phyloP scores from a whole-genome alignment of 257 asterid genomes.

The Prunella vulgaris region DNA sequence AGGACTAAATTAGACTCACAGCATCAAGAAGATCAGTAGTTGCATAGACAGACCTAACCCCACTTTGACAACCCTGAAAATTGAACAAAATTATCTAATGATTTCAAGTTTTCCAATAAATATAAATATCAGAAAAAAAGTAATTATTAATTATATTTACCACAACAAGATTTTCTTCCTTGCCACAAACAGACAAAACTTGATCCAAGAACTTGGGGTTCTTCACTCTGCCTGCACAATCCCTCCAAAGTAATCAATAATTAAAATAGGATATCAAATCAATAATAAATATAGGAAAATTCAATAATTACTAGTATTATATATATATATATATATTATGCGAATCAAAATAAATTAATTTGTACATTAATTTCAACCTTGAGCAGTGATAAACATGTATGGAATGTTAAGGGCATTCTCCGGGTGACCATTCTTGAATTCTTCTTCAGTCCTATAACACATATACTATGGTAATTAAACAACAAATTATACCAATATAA shows the following conservation, averaged over 20 bases:
- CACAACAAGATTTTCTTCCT: constrained; percentile 67
- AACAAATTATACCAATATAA: background rate
- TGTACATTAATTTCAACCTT: constrained; percentile 33
- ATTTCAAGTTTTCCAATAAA: background rate
- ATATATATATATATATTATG: too few relatives aligned
- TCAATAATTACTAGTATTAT: background rate
- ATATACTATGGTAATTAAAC: background rate
- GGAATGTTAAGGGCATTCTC: constrained; percentile 63
- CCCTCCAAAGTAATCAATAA: background rate
- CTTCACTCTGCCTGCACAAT: constrained; percentile 62
- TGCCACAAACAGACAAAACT: constrained; percentile 41
- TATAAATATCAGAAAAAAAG: background rate
- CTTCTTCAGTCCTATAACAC: constrained; percentile 74
- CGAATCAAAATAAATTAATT: background rate
- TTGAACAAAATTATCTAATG: background rate
- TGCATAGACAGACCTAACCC: constrained; percentile 77
- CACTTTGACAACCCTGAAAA: constrained; percentile 80
- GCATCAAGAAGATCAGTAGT: constrained; percentile 59
- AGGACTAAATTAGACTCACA: constrained; percentile 34
- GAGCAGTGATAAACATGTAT: constrained; percentile 65
- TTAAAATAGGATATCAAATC: background rate
- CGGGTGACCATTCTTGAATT: constrained; percentile 69
- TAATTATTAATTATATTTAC: constrained; percentile 27
- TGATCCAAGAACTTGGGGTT: constrained; percentile 65
- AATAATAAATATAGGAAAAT: too few relatives aligned